Evolutionary conservation across 805 yeast genomes (phyloP).

Genomic region (Tanozyma kutaoensis): DNA sequence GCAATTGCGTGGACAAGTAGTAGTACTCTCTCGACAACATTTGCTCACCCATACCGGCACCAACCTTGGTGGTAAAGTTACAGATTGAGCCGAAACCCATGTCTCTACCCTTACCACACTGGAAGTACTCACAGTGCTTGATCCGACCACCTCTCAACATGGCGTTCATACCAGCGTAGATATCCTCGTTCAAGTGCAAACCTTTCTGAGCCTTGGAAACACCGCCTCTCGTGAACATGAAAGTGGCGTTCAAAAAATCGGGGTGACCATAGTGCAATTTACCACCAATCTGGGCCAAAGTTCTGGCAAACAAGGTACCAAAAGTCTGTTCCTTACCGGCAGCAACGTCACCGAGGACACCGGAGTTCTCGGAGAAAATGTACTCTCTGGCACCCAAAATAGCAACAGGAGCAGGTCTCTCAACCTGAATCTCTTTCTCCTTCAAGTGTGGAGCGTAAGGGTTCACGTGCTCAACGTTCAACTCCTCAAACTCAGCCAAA

Average conservation of each 20-base stretch:
- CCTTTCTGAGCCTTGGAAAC: slow-evolving; percentile 82
- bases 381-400: slow-evolving; percentile 82
- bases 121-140: slow-evolving; percentile 78
- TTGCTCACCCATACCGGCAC: slow-evolving; percentile 92
- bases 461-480: slow-evolving; percentile 44
- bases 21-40: slow-evolving; percentile 76
- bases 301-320: slow-evolving; percentile 76
- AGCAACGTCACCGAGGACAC: slow-evolving; percentile 79
- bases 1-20: slow-evolving; percentile 69
- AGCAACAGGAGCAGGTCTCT: slow-evolving; percentile 47
- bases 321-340: slow-evolving; percentile 87
- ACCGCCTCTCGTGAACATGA: slow-evolving; percentile 82
- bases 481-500: slow-evolving; percentile 73
- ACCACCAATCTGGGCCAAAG: slow-evolving; percentile 76
- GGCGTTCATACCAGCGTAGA: slow-evolving; percentile 81
- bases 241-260: slow-evolving; percentile 63
- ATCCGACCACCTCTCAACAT: slow-evolving; percentile 76
- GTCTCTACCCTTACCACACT: slow-evolving; percentile 88
- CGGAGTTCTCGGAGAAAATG: slow-evolving; percentile 76
- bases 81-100: slow-evolving; percentile 77
- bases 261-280: slow-evolving; percentile 85
- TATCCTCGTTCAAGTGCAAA: slow-evolving; percentile 76
- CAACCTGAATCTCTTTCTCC: slow-evolving; percentile 33
- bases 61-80: slow-evolving; percentile 79
- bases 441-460: slow-evolving; percentile 70